phyloP scores from a whole-genome alignment of 2,329 filamentous ascomycete genomes.

The Fusarium sp. region DNA sequence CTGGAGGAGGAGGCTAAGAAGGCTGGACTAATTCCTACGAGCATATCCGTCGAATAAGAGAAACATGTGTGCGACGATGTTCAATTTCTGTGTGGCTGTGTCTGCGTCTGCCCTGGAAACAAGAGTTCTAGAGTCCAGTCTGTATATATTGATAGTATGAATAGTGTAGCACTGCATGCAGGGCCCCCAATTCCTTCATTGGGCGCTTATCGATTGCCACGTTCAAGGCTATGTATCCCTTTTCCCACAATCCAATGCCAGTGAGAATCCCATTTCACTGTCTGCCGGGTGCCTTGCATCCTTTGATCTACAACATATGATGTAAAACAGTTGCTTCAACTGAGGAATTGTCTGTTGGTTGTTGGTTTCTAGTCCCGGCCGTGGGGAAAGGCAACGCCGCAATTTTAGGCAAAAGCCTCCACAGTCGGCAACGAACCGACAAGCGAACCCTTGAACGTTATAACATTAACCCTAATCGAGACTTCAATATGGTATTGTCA shows the following conservation, averaged over 20 bases:
- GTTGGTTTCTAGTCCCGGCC: constrained; percentile 18
- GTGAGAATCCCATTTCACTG: neutral
- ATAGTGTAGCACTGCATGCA: constrained; percentile 30
- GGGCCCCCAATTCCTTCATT: constrained; percentile 18
- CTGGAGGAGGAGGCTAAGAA: constrained; percentile 17
- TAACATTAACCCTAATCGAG: constrained; percentile 2
- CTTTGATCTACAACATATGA: constrained; percentile 25
- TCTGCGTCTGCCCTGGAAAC: constrained; percentile 5
- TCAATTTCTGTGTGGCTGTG: constrained; percentile 26
- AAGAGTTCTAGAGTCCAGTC: constrained; percentile 2
- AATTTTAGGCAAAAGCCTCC: constrained; percentile 44
- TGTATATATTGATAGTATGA: constrained; percentile 26
- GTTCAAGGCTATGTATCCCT: neutral
- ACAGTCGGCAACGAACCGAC: constrained; percentile 22
- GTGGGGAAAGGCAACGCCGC: constrained; percentile 21
- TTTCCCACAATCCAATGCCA: neutral
- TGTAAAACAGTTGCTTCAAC: neutral
- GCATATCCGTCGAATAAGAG: neutral
- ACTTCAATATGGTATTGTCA: constrained; percentile 6
- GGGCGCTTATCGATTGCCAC: constrained; percentile 29
- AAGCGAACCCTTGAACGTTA: constrained; percentile 18
- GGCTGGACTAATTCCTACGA: constrained; percentile 20
- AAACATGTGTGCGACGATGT: constrained; percentile 6
- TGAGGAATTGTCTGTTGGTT: constrained; percentile 2
- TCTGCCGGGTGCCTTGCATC: constrained; percentile 31